Base-by-base conservation (phyloP, 805 yeast genomes). In the Pichia cabralensis region DNA sequence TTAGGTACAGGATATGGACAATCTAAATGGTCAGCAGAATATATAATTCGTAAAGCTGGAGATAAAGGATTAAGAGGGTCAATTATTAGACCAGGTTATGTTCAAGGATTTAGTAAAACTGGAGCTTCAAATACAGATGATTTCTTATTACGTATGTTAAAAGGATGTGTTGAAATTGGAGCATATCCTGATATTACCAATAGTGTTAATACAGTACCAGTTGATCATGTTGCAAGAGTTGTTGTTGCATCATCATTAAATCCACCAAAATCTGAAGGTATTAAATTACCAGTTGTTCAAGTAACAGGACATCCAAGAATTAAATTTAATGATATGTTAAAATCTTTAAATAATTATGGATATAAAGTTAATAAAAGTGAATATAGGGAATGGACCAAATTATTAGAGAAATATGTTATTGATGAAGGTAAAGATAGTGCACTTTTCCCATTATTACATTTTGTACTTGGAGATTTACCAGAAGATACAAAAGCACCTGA, bases 251-350 rank as follows among this genome's bases (percentile, higher is more conserved):
- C 92, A 19, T 80, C 95, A 0, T 66, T 92, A 42, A 74, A 74
- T 49, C 89, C 95, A 19, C 82, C 92, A 17, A 49, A 51, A 26
- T 48, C 48, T 2, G 62, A 62, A 12, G 66, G 62, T 32, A 60
- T 76, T 28, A 62, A 38, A 11, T 39, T 57, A 18, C 51, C 77
- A 1, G 98, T 94, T 27, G 86, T 85, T 2, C 98, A 92, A 29
- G 96, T 92, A n/a, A 92, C 97, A 6, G 94, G 89, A 17, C 97
- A 92, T 49, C 99, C 99, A 40, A 76, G 98, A 55, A 76, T 85
- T 40, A 64, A 71, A 27, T 81, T 88, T 63, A 78, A 74, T 49
- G 76, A 81, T 45, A 89, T 76, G 62, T 61, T 92, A 46, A 74
- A 75, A 13, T 52, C 78, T 8, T 65, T 88, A 52, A 60, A 65